Conservation (phyloP, 768 basidiomycete species). For the Thelephora aurantiotincta region DNA sequence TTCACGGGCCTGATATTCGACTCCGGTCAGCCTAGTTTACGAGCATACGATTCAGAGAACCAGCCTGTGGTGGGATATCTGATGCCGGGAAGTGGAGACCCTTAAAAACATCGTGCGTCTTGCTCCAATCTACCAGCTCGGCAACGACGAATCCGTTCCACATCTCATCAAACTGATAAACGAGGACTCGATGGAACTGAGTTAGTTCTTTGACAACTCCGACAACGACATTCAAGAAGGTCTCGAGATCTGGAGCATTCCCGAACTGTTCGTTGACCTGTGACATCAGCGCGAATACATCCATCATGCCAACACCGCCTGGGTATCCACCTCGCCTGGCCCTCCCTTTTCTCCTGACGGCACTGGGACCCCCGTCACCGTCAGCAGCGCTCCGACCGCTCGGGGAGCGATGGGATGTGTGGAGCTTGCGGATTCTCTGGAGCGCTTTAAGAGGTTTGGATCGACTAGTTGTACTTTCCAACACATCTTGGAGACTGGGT, state of each 20-base stretch:
- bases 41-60: constrained; percentile 6
- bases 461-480: constrained; percentile 57
- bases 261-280: constrained; percentile 76
- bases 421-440: constrained; percentile 42
- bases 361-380: no score
- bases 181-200: constrained; percentile 68
- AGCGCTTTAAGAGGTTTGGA: constrained; percentile 59
- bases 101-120: constrained; percentile 58
- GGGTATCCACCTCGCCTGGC: constrained; percentile 11
- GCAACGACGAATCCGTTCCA: constrained; percentile 73
- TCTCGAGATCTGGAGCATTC: constrained; percentile 45
- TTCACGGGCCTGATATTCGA: constrained; percentile 37
- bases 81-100: constrained; percentile 59
- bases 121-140: constrained; percentile 67
- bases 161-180: constrained; percentile 73
- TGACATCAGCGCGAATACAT: constrained; percentile 62
- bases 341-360: constrained; percentile 1
- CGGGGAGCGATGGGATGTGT: neutral
- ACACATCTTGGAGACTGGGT: constrained; percentile 40
- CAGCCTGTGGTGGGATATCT: constrained; percentile 56
- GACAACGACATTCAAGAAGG: constrained; percentile 59
- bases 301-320: constrained; percentile 47
- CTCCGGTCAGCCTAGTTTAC: neutral
- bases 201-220: constrained; percentile 67
- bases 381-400: neutral